Evolutionary conservation across 495 filamentous ascomycete species (phyloP).

Genomic region (Hyphodiscus hymeniophilus): DNA sequence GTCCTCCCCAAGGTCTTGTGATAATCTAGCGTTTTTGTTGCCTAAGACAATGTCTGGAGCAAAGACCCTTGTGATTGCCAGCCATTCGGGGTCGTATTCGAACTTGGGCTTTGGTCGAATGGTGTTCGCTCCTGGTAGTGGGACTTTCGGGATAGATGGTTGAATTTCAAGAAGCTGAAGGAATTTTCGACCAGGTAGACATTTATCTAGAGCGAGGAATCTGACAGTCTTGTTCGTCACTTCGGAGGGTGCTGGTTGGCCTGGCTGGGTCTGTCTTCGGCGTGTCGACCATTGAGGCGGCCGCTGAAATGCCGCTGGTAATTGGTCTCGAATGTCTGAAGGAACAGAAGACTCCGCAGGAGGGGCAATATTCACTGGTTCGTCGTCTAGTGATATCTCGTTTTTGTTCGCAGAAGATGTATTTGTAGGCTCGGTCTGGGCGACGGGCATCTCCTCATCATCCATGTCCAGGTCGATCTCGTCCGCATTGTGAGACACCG

Average conservation of each 20-base stretch:
- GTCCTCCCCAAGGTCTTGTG: conserved; percentile 52
- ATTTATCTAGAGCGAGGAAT: conserved; percentile 90
- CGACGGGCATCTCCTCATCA: conserved; percentile 21
- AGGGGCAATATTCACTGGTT: conserved; percentile 9
- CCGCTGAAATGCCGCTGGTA: conserved; percentile 56
- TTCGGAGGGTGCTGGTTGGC: conserved; percentile 36
- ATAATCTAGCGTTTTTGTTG: conserved; percentile 35
- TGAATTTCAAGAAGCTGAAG: conserved; percentile 63
- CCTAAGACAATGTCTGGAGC: conserved; percentile 52
- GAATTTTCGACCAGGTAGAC: conserved; percentile 67
- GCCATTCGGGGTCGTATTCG: conserved; percentile 88
- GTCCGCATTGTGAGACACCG: conserved; percentile 33
- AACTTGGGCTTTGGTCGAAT: conserved; percentile 33
- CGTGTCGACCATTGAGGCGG: conserved; percentile 30
- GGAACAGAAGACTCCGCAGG: conserved; percentile 29
- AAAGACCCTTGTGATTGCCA: conserved; percentile 82
- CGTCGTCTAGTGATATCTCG: conserved; percentile 42
- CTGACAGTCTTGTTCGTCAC: conserved; percentile 69
- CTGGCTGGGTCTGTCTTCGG: conserved; percentile 26
- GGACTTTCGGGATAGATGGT: conserved; percentile 29
- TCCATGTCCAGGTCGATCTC: conserved; percentile 50
- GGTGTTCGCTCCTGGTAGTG: background rate
- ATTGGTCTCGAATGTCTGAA: conserved; percentile 52
- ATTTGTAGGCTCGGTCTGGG: background rate
- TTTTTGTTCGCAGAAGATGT: conserved; percentile 35